Conservation (phyloP, 768 basidiomycete genomes). For the Collybiopsis confluens region DNA sequence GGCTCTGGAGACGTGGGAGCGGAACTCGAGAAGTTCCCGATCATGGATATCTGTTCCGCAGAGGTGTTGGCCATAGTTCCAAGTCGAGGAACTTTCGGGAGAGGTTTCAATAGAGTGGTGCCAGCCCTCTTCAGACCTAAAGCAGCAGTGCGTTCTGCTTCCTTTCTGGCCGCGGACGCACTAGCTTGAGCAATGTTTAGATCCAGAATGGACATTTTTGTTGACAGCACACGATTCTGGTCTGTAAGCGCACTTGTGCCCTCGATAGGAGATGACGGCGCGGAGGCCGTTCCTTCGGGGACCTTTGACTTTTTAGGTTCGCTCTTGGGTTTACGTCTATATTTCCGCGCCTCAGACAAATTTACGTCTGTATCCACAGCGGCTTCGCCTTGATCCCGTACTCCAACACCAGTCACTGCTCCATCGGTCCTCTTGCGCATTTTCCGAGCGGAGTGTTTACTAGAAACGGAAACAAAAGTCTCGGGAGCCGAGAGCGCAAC, state of each 20-base stretch:
- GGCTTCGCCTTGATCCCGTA: too few species aligned
- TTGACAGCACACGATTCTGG: neutral
- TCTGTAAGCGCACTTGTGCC: neutral
- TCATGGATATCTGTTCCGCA: neutral
- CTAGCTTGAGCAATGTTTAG: neutral
- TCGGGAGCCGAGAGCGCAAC: too few species aligned
- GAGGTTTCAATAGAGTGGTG: neutral
- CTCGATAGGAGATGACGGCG: conserved; percentile 4
- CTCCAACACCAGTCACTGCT: too few species aligned
- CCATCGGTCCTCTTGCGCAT: too few species aligned
- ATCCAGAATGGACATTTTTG: neutral
- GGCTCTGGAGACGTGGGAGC: neutral
- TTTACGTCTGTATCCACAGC: too few species aligned
- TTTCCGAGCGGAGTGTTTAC: too few species aligned
- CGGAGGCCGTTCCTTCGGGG: neutral
- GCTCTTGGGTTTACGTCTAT: too few species aligned
- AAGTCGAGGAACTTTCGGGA: neutral
- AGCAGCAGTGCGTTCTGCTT: neutral
- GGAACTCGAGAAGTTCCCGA: neutral
- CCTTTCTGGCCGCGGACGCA: too few species aligned
- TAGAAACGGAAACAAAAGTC: too few species aligned
- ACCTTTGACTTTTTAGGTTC: too few species aligned
- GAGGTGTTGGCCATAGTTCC: neutral
- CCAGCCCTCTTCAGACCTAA: too few species aligned
- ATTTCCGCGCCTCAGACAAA: too few species aligned